Conservation (phyloP, 2,329 filamentous ascomycete genomes). For the Cladorrhinum sp. region DNA sequence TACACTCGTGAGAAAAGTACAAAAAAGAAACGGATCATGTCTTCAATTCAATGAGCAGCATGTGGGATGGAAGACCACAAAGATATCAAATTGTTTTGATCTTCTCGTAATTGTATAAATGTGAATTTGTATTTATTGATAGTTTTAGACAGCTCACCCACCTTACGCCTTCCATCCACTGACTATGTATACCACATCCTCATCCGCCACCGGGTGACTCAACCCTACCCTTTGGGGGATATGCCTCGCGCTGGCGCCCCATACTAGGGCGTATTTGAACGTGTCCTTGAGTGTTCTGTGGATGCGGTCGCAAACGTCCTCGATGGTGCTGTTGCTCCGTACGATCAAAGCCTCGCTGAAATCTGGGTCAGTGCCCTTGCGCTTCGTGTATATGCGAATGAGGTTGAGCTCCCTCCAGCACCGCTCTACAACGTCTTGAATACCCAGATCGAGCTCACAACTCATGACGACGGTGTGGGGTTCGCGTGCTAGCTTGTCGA, state of each 20-base stretch:
- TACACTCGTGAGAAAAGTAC: background rate
- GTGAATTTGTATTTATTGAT: background rate
- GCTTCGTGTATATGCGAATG: conserved; percentile 94
- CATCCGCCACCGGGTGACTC: conserved; percentile 70
- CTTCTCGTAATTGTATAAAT: background rate
- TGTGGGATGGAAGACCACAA: too few species aligned
- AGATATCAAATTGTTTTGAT: too few species aligned
- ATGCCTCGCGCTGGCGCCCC: conserved; percentile 94
- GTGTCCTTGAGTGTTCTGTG: conserved; percentile 95
- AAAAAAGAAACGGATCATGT: conserved; percentile 5
- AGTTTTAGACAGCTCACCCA: background rate
- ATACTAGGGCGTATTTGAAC: conserved; percentile 97
- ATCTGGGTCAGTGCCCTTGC: conserved; percentile 85
- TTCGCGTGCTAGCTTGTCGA: conserved; percentile 88
- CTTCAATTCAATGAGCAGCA: too few species aligned
- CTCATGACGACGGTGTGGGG: conserved; percentile 95
- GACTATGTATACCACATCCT: conserved; percentile 67
- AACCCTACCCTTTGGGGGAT: conserved; percentile 90
- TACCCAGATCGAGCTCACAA: conserved; percentile 91
- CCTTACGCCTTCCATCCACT: conserved; percentile 60
- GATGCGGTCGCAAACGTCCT: conserved; percentile 95
- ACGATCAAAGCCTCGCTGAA: conserved; percentile 94
- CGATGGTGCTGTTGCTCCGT: conserved; percentile 79
- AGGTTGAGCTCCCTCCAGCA: conserved; percentile 92
- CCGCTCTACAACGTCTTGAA: conserved; percentile 88